Conservation (phyloP, 805 yeast species). For the Candida coquimbonensis region DNA sequence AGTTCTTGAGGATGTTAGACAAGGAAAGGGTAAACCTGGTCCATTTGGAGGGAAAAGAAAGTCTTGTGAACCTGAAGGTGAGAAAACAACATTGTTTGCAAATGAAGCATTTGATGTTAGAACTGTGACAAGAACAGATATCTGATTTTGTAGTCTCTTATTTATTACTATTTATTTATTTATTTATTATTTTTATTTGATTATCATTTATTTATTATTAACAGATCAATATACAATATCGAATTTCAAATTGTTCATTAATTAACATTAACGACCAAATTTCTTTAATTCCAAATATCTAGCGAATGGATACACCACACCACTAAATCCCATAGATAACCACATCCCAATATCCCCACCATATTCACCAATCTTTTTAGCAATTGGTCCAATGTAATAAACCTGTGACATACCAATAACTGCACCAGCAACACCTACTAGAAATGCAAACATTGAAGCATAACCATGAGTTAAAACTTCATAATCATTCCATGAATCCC, state of each 20-base stretch:
- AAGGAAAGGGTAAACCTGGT: conserved; percentile 60
- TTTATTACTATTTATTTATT: conserved; percentile 5
- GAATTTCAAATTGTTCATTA: neutral
- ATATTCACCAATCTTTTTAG: conserved; percentile 50
- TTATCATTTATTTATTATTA: neutral
- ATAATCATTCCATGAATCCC: conserved; percentile 66
- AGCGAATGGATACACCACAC: conserved; percentile 53
- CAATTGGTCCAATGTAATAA: conserved; percentile 75
- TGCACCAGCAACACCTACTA: conserved; percentile 72
- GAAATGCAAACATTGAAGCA: conserved; percentile 63
- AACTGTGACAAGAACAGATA: conserved; percentile 64
- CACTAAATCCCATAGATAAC: conserved; percentile 66
- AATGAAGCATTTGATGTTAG: conserved; percentile 64
- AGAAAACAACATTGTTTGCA: conserved; percentile 52
- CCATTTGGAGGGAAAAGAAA: conserved; percentile 57
- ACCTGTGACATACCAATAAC: conserved; percentile 85
- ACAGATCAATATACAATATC: too few relatives aligned
- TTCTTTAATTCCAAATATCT: conserved; percentile 58
- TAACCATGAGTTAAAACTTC: conserved; percentile 56
- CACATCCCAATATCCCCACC: conserved; percentile 85
- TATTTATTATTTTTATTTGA: conserved; percentile 4
- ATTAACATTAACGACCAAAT: conserved; percentile 34
- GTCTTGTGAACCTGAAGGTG: conserved; percentile 72
- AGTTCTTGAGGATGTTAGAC: conserved; percentile 54
- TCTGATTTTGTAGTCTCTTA: conserved; percentile 18